Evolutionary conservation across 495 filamentous ascomycete species (phyloP), one percentile per base, ranked within the genome.

Genomic region (Chlorociboria aeruginascens): DNA sequence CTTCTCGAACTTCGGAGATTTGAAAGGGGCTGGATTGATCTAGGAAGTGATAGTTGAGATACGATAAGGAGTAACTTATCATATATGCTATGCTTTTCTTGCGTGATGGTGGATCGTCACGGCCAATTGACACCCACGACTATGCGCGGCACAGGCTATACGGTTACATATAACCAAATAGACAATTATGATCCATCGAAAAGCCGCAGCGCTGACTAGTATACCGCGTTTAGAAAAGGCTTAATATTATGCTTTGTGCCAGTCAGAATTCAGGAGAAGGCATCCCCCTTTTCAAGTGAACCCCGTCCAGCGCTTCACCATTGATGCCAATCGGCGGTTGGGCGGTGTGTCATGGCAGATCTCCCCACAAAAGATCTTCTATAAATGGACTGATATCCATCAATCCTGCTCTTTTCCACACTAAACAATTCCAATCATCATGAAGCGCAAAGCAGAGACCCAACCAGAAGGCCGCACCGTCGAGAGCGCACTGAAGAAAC

Each of bases 361-460:
- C 37, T 20, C 25, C 11, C 31, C 37, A 29, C 29, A 29, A 29
- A 50, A 48, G 52, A 48, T 40, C 33, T 34, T 10, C 37, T 47
- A 45, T 20, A 56, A 45, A 52, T 52, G 45, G 33, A 38, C 38
- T 49, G 45, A 49, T 56, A 14, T 36, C 32, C 34, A 41, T 11
- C n/a, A 45, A 33, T 33, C 3, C 6, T 28, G 37, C 7, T 32
- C 14, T 35, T 3, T 9, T 36, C 43, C 39, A 8, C 34, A 16
- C 14, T 8, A 41, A 31, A 48, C 33, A 16, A 1, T 9, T 28
- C 14, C 20, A 25, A 33, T 52, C 49, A 53, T 33, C 7, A 59
- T 59, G 56, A 59, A 59, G 43, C 46, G 56, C 35, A 59, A 59
- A 32, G 49, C 52, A 35, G 49, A 52, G 6, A 44, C 48, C n/a